Base-by-base conservation (phyloP, 2,329 filamentous ascomycete species). In the Penicillium sp. region DNA sequence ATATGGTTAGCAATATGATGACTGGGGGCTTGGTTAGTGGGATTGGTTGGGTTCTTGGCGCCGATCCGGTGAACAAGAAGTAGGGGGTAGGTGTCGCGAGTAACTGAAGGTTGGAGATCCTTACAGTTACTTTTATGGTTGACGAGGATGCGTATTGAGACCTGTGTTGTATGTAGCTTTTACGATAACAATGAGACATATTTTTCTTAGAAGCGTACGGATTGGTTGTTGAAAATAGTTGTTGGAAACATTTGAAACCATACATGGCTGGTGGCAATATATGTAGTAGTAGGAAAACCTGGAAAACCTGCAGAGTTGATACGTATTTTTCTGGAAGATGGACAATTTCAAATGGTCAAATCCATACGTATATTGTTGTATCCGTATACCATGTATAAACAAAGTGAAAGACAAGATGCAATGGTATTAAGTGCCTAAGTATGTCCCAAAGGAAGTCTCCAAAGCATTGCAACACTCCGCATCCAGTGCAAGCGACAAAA, bases 11-110 rank as follows among this genome's bases (percentile, higher is more conserved):
- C 56, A 86, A 80, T 72, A 84, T 84, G 70, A 85, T 86, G 6
- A 85, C 82, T 13, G 84, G 83, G 2, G 83, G 83, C 7, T 69
- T 87, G 66, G 83, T 82, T 8, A 84, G 79, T 67, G 85, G 85
- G 10, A 75, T 88, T 65, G 85, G 85, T 9, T 88, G 85, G 85
- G 82, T 87, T 55, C 69, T 88, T 53, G 85, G 85, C 69, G 78
- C 76, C 52, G 76, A 78, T 57, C 76, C 77, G 14, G 72, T 76
- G 44, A 71, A 74, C 66, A 67, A 67, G 57, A 70, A 60, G 39
- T 46, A 49, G 37, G 39, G 22, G 8, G 14, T 0, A 24, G 40
- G 14, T 18, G 11, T 50, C 39, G 13, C 10, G 16, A 31, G 32
- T 37, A 22, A 29, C 11, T 43, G 16, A 35, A n/a, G 24, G 29